These are phyloP conservation scores for Fragilariopsis cylindrus DNA, from an alignment of 108 stramenopile genomes.

Conservation along the genomic window DNA sequence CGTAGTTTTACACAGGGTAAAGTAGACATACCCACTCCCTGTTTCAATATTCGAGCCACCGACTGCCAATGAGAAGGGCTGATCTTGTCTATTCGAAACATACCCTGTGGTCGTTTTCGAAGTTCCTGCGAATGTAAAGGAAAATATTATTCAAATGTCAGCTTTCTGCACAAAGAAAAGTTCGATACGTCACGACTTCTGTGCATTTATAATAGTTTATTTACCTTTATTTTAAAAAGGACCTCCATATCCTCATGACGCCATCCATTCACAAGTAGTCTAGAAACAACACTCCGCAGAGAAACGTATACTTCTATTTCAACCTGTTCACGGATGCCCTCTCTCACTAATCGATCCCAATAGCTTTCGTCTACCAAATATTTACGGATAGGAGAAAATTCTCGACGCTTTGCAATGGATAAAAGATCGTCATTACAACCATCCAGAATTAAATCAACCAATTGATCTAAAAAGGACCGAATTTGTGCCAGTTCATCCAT, in stretches of 20 bases:
- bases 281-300: slow-evolving; percentile 73
- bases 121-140: slow-evolving; percentile 37
- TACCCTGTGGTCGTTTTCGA: slow-evolving; percentile 55
- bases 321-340: slow-evolving; percentile 81
- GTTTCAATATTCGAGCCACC: slow-evolving; percentile 67
- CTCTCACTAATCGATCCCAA: slow-evolving; percentile 64
- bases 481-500: slow-evolving; percentile 57
- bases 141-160: background rate
- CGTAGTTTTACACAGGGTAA: slow-evolving; percentile 82
- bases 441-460: slow-evolving; percentile 78
- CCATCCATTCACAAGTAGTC: slow-evolving; percentile 80
- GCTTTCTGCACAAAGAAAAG: background rate
- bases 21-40: slow-evolving; percentile 77
- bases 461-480: slow-evolving; percentile 66
- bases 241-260: slow-evolving; percentile 83
- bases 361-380: slow-evolving; percentile 30
- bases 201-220: slow-evolving; percentile 11
- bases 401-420: slow-evolving; percentile 52
- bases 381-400: slow-evolving; percentile 44
- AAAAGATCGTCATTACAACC: slow-evolving; percentile 71
- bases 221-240: slow-evolving; percentile 67
- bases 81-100: slow-evolving; percentile 54
- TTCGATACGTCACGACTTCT: background rate
- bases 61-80: slow-evolving; percentile 75
- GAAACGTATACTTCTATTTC: slow-evolving; percentile 89